phyloP scores from a whole-genome alignment of 106 monocot species.

The Acanthochlamys bracteata region DNA sequence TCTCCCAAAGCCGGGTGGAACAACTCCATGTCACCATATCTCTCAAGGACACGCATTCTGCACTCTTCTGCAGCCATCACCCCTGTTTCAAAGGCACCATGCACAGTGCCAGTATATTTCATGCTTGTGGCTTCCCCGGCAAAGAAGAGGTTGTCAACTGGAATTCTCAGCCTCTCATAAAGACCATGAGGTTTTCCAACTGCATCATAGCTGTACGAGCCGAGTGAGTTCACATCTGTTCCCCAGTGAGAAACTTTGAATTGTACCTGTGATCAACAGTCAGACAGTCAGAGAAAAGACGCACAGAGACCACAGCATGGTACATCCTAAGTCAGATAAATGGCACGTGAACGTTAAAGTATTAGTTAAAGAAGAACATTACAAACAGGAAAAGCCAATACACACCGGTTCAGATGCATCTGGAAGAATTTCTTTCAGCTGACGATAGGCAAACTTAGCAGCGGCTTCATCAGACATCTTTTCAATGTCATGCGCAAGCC shows the following conservation, averaged over 20 bases:
- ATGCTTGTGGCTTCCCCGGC: constrained; percentile 90
- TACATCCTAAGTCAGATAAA: not conserved
- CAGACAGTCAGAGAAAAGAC: not conserved
- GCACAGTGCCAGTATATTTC: constrained; percentile 76
- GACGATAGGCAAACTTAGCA: constrained; percentile 72
- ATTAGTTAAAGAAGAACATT: not conserved
- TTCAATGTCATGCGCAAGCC: constrained; percentile 80
- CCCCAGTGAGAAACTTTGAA: constrained; percentile 94
- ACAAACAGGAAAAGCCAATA: not conserved
- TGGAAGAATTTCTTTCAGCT: constrained; percentile 75
- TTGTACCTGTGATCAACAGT: constrained; percentile 42
- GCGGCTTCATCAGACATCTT: constrained; percentile 90
- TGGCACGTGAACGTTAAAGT: not conserved
- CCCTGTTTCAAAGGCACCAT: constrained; percentile 88
- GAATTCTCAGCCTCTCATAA: constrained; percentile 76
- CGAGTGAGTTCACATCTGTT: constrained; percentile 64
- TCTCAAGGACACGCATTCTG: constrained; percentile 63
- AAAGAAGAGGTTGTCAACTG: constrained; percentile 97
- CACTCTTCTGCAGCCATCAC: constrained; percentile 90
- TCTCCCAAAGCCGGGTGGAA: constrained; percentile 43
- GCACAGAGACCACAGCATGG: not conserved
- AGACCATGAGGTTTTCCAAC: constrained; percentile 60
- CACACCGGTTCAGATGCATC: constrained; percentile 76
- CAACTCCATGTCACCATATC: constrained; percentile 47
- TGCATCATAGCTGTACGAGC: constrained; percentile 74